phyloP scores from a whole-genome alignment of 2,329 filamentous ascomycete species.

The Pseudomassariella vexata region DNA sequence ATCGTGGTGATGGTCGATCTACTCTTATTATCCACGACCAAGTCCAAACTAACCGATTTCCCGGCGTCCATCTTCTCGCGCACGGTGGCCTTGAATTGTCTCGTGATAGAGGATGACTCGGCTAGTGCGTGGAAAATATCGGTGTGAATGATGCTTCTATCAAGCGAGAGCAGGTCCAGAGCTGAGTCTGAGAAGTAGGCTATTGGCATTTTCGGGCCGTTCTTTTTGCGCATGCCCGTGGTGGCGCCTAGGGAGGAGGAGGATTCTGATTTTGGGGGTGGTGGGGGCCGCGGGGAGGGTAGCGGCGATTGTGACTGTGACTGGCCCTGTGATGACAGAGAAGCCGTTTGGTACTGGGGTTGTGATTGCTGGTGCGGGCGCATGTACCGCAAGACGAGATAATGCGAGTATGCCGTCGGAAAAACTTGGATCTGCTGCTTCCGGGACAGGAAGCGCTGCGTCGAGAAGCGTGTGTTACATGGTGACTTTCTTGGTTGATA shows the following conservation, averaged over 20 bases:
- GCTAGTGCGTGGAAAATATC: slow-evolving; percentile 52
- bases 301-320: not conserved
- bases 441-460: slow-evolving; percentile 8
- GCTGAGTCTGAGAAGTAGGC: slow-evolving; percentile 41
- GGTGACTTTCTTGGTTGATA: slow-evolving; percentile 2
- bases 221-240: slow-evolving; percentile 17
- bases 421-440: slow-evolving; percentile 8
- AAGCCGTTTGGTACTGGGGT: no score
- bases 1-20: not conserved
- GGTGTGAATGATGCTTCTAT: slow-evolving; percentile 32
- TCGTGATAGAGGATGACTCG: slow-evolving; percentile 36
- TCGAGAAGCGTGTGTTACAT: slow-evolving; percentile 8
- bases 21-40: slow-evolving; percentile 9
- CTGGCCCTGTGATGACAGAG: not conserved
- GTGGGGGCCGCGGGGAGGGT: slow-evolving; percentile 6
- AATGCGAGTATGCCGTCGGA: slow-evolving; percentile 21
- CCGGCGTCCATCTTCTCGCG: slow-evolving; percentile 22
- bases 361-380: not conserved
- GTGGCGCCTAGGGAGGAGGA: slow-evolving; percentile 12
- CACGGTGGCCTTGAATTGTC: slow-evolving; percentile 38
- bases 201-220: slow-evolving; percentile 20
- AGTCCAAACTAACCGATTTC: slow-evolving; percentile 21
- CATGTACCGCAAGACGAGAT: slow-evolving; percentile 21
- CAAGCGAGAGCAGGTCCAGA: slow-evolving; percentile 39
- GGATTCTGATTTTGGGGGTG: slow-evolving; percentile 1